phyloP scores from a whole-genome alignment of 1,284 basidiomycete genomes.

The Cryptococcus maquisensis region DNA sequence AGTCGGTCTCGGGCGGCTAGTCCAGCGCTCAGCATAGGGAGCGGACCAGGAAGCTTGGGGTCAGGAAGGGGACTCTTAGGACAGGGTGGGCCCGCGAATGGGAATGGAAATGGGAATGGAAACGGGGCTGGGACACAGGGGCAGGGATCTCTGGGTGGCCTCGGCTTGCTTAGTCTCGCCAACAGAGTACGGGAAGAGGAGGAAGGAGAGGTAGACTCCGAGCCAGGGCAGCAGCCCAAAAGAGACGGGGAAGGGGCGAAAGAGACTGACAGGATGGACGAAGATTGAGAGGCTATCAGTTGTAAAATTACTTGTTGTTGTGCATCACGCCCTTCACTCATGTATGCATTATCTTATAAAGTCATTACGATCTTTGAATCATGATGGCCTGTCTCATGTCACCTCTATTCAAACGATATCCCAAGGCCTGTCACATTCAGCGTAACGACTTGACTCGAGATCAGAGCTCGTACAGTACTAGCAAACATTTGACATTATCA shows the following conservation, averaged over 20 bases:
- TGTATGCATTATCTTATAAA: no score
- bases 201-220: constrained; percentile 7
- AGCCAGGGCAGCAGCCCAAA: not conserved
- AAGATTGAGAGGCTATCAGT: not conserved
- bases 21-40: constrained; percentile 42
- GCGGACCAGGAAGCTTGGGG: constrained; percentile 24
- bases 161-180: constrained; percentile 37
- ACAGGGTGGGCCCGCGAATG: constrained; percentile 5
- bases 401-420: no score
- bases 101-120: not conserved
- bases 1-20: constrained; percentile 37
- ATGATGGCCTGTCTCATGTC: no score
- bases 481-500: no score
- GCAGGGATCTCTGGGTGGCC: constrained; percentile 26
- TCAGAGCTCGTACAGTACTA: no score
- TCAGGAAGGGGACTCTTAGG: constrained; percentile 12
- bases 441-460: no score
- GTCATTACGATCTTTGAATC: no score
- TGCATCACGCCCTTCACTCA: no score
- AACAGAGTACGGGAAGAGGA: constrained; percentile 14
- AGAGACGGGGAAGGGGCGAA: constrained; percentile 13
- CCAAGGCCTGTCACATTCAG: no score
- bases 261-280: not conserved
- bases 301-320: not conserved
- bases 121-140: constrained; percentile 4